Evolutionary conservation across 495 filamentous ascomycete species (phyloP), one percentile per base, ranked within the genome.

Genomic region (Mytilinidion resinicola): DNA sequence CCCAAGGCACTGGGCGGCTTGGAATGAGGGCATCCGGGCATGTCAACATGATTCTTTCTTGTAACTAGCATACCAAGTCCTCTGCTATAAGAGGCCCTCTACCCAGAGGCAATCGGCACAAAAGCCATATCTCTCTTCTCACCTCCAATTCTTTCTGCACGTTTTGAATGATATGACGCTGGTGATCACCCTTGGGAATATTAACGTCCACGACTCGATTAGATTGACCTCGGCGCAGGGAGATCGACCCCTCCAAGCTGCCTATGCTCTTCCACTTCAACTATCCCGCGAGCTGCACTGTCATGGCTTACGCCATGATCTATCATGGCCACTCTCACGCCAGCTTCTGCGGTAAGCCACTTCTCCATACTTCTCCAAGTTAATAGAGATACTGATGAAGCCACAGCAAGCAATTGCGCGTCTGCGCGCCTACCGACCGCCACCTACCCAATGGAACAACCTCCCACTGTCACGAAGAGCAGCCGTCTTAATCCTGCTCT

Each of bases 401-500:
- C 15, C 44, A 53, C 12, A 66, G 63, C 59, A 66, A 60, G 90
- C 90, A 61, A 78, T 96, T 62, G 78, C 85, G 55, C 84, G 89
- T 47, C 77, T 96, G 33, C 80, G 87, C 63, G 78, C 82, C 39
- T 96, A 86, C 70, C 66, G 69, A 33, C 77, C 84, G n/a, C 83
- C 81, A 19, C 76, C 80, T 36, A 81, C 82, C 4, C 71, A 71
- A 49, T 87, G 82, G 69, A 78, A 78, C 57, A 78, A 81, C 36
- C 75, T 91, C 9, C 90, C 89, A 9, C 67, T 89, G 34, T 81
- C 78, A 55, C 77, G 88, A 47, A 80, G 90, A 19, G 91, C 91
- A 19, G 89, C 91, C 12, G 91, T 96, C 15, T 70, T 96, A 56
- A 76, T 96, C 25, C 80, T 96, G 55, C 81, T 96, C 0, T 96